A percentile compares a stretch with the other conserved stretches of the same genome.
These are phyloP conservation scores for Solanum stenotomum DNA, from an alignment of 257 asterid species.

Conservation along the genomic window DNA sequence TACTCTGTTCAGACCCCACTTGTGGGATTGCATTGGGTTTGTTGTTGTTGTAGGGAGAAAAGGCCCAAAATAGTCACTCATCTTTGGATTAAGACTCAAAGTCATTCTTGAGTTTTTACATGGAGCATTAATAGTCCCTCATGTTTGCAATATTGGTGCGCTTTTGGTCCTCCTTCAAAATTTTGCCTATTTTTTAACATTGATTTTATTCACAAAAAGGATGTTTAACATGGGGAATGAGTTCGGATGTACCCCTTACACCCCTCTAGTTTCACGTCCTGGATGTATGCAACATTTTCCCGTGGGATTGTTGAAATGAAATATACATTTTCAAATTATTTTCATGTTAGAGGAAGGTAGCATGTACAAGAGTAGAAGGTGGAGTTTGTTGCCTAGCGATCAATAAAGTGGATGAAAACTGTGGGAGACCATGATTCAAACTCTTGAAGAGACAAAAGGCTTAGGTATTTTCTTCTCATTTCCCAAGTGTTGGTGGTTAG, in stretches of 20 bases:
- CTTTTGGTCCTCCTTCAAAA: too few species aligned
- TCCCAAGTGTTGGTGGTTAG: not conserved
- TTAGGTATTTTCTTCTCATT: not conserved
- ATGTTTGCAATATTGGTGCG: too few species aligned
- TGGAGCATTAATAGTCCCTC: too few species aligned
- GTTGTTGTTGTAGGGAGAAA: not conserved
- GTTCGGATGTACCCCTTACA: not conserved
- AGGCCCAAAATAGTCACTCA: too few species aligned
- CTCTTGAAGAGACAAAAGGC: not conserved
- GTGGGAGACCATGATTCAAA: not conserved
- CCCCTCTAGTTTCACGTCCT: not conserved
- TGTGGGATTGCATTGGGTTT: not conserved
- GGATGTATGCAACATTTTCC: not conserved
- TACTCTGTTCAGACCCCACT: not conserved
- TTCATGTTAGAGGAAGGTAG: not conserved
- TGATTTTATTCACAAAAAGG: not conserved
- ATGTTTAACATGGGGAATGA: not conserved
- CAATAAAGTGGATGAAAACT: not conserved
- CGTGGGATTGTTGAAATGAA: not conserved
- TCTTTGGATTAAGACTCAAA: too few species aligned
- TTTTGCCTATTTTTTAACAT: too few species aligned
- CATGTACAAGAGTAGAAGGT: not conserved
- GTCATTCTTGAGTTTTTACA: too few species aligned
- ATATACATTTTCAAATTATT: not conserved
- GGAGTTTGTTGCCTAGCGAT: not conserved